Percentiles rank a stretch among this genome's conserved stretches.
These are phyloP conservation scores for Nitzschia sp. DNA, from an alignment of 108 stramenopile genomes.

Conservation along the genomic window DNA sequence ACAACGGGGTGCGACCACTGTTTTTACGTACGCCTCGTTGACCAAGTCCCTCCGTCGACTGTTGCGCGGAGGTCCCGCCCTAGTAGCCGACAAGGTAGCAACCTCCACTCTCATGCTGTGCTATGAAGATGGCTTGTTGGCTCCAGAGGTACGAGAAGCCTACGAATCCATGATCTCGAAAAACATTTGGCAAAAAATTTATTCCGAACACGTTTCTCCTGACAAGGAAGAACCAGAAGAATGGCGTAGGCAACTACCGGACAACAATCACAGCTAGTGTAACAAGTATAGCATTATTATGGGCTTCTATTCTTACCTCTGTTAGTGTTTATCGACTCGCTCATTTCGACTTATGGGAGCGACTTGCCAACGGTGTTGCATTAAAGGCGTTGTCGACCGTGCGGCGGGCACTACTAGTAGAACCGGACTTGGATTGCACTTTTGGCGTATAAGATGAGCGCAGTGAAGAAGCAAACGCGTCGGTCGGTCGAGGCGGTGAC, in stretches of 20 bases:
- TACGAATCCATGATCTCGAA: slow-evolving; percentile 23
- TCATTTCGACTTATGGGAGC: not conserved
- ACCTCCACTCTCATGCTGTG: slow-evolving; percentile 16
- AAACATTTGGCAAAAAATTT: slow-evolving; percentile 21
- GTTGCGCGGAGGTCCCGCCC: not conserved
- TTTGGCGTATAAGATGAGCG: slow-evolving; percentile 36
- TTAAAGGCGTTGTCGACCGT: slow-evolving; percentile 4
- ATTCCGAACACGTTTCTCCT: slow-evolving; percentile 1
- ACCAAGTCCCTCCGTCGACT: slow-evolving; percentile 25
- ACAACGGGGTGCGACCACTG: slow-evolving; percentile 9
- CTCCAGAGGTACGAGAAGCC: slow-evolving; percentile 15
- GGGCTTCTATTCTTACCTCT: no score
- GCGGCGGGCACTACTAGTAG: not conserved
- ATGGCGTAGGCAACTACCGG: slow-evolving; percentile 26
- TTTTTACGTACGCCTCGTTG: slow-evolving; percentile 30
- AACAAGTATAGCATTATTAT: not conserved
- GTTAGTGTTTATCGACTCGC: no score
- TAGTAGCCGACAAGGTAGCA: slow-evolving; percentile 31
- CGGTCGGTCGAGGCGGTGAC: slow-evolving; percentile 6
- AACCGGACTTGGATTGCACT: not conserved
- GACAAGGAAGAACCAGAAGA: slow-evolving; percentile 26
- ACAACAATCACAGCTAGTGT: not conserved
- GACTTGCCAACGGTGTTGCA: slow-evolving; percentile 22
- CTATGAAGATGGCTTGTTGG: slow-evolving; percentile 35
- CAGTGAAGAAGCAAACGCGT: slow-evolving; percentile 28